Evolutionary conservation across 2,329 filamentous ascomycete species (phyloP).

Genomic region (Hypomyces perniciosus): DNA sequence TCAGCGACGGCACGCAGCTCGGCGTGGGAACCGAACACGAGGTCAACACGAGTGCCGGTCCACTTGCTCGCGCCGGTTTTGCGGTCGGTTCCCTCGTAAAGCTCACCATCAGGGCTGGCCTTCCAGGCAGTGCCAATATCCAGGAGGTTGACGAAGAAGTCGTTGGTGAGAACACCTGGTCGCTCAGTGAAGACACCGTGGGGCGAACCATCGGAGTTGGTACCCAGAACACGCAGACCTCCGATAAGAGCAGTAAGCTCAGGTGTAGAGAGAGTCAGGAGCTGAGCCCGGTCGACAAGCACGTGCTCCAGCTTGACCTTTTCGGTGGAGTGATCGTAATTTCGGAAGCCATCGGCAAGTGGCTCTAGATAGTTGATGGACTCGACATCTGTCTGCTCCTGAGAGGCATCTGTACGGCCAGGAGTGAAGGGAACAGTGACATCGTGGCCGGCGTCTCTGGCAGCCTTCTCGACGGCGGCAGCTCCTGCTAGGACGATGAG

Average conservation of each 20-base stretch:
- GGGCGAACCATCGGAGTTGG: constrained; percentile 65
- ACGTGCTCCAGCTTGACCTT: constrained; percentile 62
- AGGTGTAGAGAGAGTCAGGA: constrained; percentile 63
- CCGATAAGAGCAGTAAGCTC: constrained; percentile 67
- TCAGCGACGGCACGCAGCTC: constrained; percentile 67
- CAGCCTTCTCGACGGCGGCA: constrained; percentile 68
- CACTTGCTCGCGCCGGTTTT: constrained; percentile 62
- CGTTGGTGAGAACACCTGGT: constrained; percentile 66
- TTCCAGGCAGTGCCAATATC: constrained; percentile 60
- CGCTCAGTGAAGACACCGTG: constrained; percentile 62
- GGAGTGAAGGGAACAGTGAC: constrained; percentile 64
- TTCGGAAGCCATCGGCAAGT: constrained; percentile 69
- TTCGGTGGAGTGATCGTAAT: constrained; percentile 59
- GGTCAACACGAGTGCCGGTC: constrained; percentile 61
- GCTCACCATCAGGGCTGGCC: constrained; percentile 40
- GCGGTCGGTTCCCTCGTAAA: constrained; percentile 59
- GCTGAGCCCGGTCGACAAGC: constrained; percentile 65
- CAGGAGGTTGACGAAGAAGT: constrained; percentile 77
- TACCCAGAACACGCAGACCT: constrained; percentile 62
- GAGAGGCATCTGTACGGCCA: constrained; percentile 64
- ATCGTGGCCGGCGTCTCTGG: constrained; percentile 39
- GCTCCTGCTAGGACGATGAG: constrained; percentile 69
- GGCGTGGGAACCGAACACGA: constrained; percentile 67
- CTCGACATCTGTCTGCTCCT: constrained; percentile 64
- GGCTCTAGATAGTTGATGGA: constrained; percentile 64